Evolutionary conservation across 2,329 filamentous ascomycete species (phyloP).

Genomic region (Neofusicoccum sp.): DNA sequence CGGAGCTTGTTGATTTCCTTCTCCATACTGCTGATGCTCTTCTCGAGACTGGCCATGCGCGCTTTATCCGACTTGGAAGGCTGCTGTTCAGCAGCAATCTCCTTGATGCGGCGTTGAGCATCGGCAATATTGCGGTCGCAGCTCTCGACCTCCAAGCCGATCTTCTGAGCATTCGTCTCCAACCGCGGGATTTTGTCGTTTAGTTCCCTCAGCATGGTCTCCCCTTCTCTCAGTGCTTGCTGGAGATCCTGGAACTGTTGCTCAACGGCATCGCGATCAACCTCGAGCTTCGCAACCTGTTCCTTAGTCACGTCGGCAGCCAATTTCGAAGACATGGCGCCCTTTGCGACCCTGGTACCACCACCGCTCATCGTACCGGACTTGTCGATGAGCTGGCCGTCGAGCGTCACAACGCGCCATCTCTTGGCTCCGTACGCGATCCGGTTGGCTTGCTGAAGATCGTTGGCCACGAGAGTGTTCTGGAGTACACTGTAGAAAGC

Average conservation of each 20-base stretch:
- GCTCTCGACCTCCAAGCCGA: constrained; percentile 83
- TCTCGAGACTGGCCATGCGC: constrained; percentile 69
- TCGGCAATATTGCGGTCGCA: constrained; percentile 78
- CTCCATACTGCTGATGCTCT: constrained; percentile 72
- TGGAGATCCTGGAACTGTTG: constrained; percentile 80
- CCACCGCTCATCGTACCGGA: constrained; percentile 99
- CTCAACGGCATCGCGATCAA: constrained; percentile 81
- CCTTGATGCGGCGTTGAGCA: constrained; percentile 78
- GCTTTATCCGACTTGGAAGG: constrained; percentile 77
- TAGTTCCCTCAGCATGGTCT: constrained; percentile 68
- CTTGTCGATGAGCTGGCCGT: constrained; percentile 94
- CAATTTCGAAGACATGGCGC: constrained; percentile 95
- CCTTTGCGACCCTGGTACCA: constrained; percentile 84
- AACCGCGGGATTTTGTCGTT: constrained; percentile 77
- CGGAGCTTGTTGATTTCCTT: constrained; percentile 77
- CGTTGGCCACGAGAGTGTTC: constrained; percentile 88
- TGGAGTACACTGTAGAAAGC: constrained; percentile 96
- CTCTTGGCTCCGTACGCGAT: constrained; percentile 92
- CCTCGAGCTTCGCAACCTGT: constrained; percentile 81
- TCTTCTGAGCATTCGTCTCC: constrained; percentile 89
- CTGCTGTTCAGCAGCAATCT: constrained; percentile 77
- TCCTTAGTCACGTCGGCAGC: constrained; percentile 84
- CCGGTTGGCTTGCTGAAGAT: constrained; percentile 92
- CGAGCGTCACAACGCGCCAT: constrained; percentile 95
- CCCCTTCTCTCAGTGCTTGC: constrained; percentile 76